Conservation (phyloP, 2,329 filamentous ascomycete genomes). For the Cytospora piceicola region DNA sequence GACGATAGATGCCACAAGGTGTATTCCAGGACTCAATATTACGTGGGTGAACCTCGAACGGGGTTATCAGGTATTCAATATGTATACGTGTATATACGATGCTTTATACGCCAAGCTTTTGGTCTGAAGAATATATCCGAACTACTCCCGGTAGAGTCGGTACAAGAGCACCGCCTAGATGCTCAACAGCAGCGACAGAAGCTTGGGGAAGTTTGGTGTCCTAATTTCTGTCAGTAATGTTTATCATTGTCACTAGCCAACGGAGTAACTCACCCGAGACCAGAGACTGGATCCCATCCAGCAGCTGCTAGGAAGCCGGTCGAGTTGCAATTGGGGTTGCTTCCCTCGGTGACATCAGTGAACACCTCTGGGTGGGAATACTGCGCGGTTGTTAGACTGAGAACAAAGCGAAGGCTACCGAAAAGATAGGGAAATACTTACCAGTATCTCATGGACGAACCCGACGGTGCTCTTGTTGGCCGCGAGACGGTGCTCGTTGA, state of each 20-base stretch:
- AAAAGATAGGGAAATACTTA: constrained; percentile 17
- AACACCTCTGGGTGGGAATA: constrained; percentile 38
- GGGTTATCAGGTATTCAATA: not conserved
- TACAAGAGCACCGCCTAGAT: not conserved
- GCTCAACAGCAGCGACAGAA: constrained; percentile 41
- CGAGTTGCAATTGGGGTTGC: constrained; percentile 43
- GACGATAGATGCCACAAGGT: no score
- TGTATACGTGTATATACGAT: not conserved
- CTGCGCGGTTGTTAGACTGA: constrained; percentile 18
- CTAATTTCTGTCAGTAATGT: constrained; percentile 24
- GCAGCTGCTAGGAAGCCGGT: constrained; percentile 47
- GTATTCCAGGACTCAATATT: no score
- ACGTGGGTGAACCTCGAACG: no score
- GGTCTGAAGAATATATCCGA: not conserved
- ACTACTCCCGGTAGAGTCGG: not conserved
- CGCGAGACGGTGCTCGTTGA: constrained; percentile 54
- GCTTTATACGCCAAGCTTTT: not conserved
- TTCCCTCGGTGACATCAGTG: constrained; percentile 42
- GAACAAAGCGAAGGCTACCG: rapidly evolving
- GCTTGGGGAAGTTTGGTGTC: constrained; percentile 41
- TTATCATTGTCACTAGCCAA: not conserved
- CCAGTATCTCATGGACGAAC: constrained; percentile 56
- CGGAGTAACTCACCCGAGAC: constrained; percentile 38
- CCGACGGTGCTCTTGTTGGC: constrained; percentile 52
- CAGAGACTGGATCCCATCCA: constrained; percentile 47